Evolutionary conservation across 1,284 basidiomycete genomes (phyloP), one percentile per base, ranked within the genome.

Genomic region (Xerocomus minutiporus): DNA sequence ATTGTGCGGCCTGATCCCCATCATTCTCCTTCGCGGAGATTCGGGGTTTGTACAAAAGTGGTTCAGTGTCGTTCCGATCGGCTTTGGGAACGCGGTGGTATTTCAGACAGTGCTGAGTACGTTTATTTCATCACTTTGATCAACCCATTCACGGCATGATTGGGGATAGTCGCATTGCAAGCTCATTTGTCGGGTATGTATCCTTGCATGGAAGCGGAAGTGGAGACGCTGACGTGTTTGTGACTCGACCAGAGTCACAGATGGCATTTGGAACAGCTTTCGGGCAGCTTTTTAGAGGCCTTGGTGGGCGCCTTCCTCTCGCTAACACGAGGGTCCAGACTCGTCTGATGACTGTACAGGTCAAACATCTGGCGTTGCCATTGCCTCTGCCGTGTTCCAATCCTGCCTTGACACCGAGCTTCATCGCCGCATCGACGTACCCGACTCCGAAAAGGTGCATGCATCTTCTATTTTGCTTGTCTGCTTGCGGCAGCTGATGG

Each of bases 41-140:
- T 61, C 60, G 2, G 59, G 60, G 6, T 62, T 65, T 38, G 36
- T 61, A 8, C 56, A 59, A 39, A 49, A 43, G 26, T 62, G 61
- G 60, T 28, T 61, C 0, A 61, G 61, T 3, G 52, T 65, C n/a
- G 48, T 56, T 0, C 63, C 63, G 1, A 48, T 62, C 1, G 63
- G 61, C 1, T 65, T 62, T 28, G 61, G 60, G 26, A 63, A 59
- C 1, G 62, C 58, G 4, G 52, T 61, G 0, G 61, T 61, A 15
- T 53, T 61, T 35, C 55, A 59, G 49, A 61, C 63, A 13, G 46
- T 63, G 26, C 23, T 65, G 38, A 50, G 61, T 62, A 49, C 5
- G 60, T 42, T 8, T 29, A 1, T 26, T 12, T 26, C 25, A 36
- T 17, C 12, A 15, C 7, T n/a, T 28, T 42, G 26, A 15, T n/a